Conservation (phyloP, 768 basidiomycete species). For the Naganishia randhawae region DNA sequence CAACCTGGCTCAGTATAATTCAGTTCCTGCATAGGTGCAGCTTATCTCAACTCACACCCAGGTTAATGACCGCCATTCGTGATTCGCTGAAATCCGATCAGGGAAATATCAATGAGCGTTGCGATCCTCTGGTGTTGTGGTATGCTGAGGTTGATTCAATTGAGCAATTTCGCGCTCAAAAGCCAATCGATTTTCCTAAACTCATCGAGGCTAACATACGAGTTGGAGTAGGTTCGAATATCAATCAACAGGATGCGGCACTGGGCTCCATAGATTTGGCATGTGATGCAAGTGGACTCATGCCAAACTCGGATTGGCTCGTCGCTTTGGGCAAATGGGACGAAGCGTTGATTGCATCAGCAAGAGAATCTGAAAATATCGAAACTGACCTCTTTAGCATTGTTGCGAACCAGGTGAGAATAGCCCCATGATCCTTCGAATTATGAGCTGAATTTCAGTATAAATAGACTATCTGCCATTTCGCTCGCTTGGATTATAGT, state of each 20-base stretch:
- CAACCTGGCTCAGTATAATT: constrained; percentile 7
- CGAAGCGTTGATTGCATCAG: constrained; percentile 20
- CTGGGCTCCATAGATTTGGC: constrained; percentile 20
- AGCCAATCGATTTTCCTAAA: background rate
- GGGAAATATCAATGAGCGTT: background rate
- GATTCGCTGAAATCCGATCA: background rate
- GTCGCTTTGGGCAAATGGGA: constrained; percentile 26
- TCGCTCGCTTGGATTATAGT: constrained; percentile 43
- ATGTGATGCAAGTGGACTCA: constrained; percentile 5
- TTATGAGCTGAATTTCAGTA: background rate
- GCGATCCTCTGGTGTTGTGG: constrained; percentile 14
- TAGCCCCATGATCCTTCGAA: no score
- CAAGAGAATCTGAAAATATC: background rate
- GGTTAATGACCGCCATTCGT: constrained; percentile 5
- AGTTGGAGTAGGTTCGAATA: constrained; percentile 26
- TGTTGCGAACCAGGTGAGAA: constrained; percentile 8
- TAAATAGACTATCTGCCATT: constrained; percentile 20
- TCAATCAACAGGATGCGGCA: constrained; percentile 28
- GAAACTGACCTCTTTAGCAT: background rate
- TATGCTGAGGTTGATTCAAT: constrained; percentile 20
- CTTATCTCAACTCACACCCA: constrained; percentile 5
- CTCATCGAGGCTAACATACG: constrained; percentile 27
- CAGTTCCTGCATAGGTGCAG: constrained; percentile 12
- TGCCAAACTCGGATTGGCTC: constrained; percentile 25
- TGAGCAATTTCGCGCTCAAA: constrained; percentile 4